Evolutionary conservation across 2,329 filamentous ascomycete species (phyloP).

Genomic region (Lachnellula subtilissima): DNA sequence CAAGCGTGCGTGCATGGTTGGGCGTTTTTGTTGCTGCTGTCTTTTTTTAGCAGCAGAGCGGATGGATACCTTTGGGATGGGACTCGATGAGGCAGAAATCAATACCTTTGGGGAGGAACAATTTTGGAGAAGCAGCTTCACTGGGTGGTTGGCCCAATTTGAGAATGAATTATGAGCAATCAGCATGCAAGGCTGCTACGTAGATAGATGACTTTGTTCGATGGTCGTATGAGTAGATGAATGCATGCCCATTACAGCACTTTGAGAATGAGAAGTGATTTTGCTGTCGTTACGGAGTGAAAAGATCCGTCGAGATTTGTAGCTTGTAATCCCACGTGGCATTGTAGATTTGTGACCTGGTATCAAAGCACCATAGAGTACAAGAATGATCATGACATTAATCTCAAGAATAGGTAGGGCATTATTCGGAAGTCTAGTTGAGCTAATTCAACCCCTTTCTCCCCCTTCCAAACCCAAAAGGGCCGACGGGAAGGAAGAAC

Average conservation of each 20-base stretch:
- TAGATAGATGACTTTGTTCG: neutral
- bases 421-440: too few species aligned
- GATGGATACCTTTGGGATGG: neutral
- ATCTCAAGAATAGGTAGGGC: too few species aligned
- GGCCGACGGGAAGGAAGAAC: too few species aligned
- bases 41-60: neutral
- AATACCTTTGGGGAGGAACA: too few species aligned
- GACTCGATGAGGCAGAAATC: neutral
- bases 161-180: neutral
- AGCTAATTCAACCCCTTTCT: too few species aligned
- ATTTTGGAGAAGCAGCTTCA: too few species aligned
- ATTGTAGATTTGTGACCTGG: too few species aligned
- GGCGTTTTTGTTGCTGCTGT: slow-evolving; percentile 10
- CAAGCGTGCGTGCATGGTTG: slow-evolving; percentile 26
- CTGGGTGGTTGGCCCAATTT: too few species aligned
- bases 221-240: neutral
- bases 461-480: too few species aligned
- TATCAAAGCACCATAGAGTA: too few species aligned
- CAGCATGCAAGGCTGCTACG: neutral
- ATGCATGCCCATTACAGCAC: neutral
- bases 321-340: too few species aligned
- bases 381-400: too few species aligned
- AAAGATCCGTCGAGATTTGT: neutral
- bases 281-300: neutral
- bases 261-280: neutral